phyloP scores from a whole-genome alignment of 2,329 filamentous ascomycete species.

The Diaporthe humulicola region DNA sequence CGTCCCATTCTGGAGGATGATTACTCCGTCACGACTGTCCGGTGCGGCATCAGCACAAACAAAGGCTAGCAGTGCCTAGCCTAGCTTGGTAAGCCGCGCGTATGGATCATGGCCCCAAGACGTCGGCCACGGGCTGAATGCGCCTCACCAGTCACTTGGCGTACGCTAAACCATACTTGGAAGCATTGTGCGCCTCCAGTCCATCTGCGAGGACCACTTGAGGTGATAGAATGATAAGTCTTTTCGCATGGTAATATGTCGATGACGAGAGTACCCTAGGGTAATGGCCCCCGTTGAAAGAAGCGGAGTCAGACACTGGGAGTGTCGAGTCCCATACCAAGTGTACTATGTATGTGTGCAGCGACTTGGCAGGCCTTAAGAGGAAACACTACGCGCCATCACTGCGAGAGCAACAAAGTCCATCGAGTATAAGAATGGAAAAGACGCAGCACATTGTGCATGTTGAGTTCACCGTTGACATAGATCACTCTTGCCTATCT shows the following conservation, averaged over 20 bases:
- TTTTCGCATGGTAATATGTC: not conserved
- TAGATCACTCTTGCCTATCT: not conserved
- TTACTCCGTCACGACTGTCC: not conserved
- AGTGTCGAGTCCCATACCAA: not conserved
- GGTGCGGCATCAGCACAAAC: not conserved
- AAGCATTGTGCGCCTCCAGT: slow-evolving; percentile 21
- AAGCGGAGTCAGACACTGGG: not conserved
- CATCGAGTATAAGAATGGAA: not conserved
- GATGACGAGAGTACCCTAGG: not conserved
- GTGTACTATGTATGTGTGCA: not conserved
- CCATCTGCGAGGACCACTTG: not conserved
- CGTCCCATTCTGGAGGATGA: not conserved
- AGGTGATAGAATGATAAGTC: not conserved
- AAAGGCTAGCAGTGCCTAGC: not conserved
- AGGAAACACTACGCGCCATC: slow-evolving; percentile 2
- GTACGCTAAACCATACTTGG: slow-evolving; percentile 8
- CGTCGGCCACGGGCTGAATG: not conserved
- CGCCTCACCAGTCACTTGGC: slow-evolving; percentile 10
- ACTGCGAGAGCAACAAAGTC: not conserved
- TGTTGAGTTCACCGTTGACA: not conserved
- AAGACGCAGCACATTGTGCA: not conserved
- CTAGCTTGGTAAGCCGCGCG: slow-evolving; percentile 2
- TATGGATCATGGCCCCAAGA: slow-evolving; percentile 4
- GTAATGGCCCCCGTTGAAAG: not conserved
- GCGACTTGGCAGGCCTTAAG: not conserved